Conservation (phyloP, 495 filamentous ascomycete species). For the Penicillium crystallinum region DNA sequence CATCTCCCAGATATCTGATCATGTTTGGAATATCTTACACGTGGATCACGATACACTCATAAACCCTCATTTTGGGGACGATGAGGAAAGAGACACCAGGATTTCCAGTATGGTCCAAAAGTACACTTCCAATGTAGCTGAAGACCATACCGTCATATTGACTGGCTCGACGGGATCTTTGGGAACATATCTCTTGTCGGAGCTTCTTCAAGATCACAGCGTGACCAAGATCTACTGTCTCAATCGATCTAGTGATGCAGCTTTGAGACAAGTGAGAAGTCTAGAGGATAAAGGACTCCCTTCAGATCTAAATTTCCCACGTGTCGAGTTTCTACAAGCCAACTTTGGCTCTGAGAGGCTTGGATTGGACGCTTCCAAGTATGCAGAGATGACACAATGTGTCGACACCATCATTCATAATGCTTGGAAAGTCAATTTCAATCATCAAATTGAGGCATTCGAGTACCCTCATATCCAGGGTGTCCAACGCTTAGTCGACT, state of each 20-base stretch:
- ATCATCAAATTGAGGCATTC: conserved; percentile 47
- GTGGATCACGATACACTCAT: too few species aligned
- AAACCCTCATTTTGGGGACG: neutral
- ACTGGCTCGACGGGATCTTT: conserved; percentile 55
- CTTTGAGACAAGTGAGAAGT: conserved; percentile 12
- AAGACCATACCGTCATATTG: conserved; percentile 42
- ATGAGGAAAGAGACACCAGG: neutral
- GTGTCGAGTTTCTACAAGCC: conserved; percentile 33
- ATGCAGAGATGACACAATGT: conserved; percentile 1
- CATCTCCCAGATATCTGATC: neutral
- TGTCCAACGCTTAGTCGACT: conserved; percentile 45
- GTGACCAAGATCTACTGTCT: conserved; percentile 51
- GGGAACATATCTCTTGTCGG: conserved; percentile 50
- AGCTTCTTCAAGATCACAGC: conserved; percentile 28
- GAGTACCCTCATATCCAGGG: conserved; percentile 48
- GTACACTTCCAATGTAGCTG: conserved; percentile 20
- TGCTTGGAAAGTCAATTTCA: conserved; percentile 60
- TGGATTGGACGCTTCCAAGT: conserved; percentile 10
- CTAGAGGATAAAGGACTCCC: conserved; percentile 11
- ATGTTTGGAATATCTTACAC: too few species aligned
- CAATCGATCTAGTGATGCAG: conserved; percentile 37
- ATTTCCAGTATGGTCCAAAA: neutral
- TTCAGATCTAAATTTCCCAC: conserved; percentile 6
- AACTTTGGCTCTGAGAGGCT: conserved; percentile 7
- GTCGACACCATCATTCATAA: conserved; percentile 52